Percentiles rank a stretch among this genome's conserved stretches.
Evolutionary conservation across 228 moss, liverwort and hornwort species (phyloP).

Genomic region (Sphagnum magellanicum): DNA sequence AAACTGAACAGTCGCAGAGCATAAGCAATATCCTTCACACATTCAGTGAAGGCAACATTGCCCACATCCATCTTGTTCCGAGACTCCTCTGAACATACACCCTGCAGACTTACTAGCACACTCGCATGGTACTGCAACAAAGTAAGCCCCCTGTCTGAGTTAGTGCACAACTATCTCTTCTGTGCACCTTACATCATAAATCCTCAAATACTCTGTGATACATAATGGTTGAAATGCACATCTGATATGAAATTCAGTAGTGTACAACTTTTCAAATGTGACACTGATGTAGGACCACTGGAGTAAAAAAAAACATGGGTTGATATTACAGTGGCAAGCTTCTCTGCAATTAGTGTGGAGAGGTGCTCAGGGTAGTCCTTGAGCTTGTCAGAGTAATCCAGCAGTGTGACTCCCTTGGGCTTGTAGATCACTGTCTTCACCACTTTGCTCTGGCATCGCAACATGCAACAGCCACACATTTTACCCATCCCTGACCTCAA

Average conservation of each 20-base stretch:
- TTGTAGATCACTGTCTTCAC: slow-evolving; percentile 69
- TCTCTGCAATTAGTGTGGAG: neutral
- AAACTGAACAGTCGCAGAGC: slow-evolving; percentile 77
- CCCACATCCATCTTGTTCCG: slow-evolving; percentile 57
- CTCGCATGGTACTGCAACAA: slow-evolving; percentile 60
- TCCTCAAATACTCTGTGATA: too few relatives aligned
- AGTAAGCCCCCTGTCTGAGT: neutral
- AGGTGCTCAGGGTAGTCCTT: slow-evolving; percentile 17
- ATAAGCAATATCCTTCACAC: slow-evolving; percentile 58
- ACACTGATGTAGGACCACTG: too few relatives aligned
- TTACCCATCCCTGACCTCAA: neutral
- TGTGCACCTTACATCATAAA: too few relatives aligned
- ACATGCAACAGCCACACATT: neutral
- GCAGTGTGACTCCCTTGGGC: slow-evolving; percentile 53
- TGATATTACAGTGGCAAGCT: neutral
- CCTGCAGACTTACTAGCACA: slow-evolving; percentile 40
- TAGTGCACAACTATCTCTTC: neutral
- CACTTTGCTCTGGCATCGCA: slow-evolving; percentile 55
- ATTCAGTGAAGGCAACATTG: slow-evolving; percentile 63
- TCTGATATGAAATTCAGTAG: too few relatives aligned
- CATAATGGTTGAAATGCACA: neutral
- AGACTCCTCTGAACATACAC: slow-evolving; percentile 37
- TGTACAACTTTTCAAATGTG: too few relatives aligned
- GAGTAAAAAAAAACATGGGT: too few relatives aligned
- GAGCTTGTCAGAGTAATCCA: slow-evolving; percentile 51